These are phyloP conservation scores for Blastobotrys robertii DNA, from an alignment of 805 yeast genomes.

Conservation along the genomic window DNA sequence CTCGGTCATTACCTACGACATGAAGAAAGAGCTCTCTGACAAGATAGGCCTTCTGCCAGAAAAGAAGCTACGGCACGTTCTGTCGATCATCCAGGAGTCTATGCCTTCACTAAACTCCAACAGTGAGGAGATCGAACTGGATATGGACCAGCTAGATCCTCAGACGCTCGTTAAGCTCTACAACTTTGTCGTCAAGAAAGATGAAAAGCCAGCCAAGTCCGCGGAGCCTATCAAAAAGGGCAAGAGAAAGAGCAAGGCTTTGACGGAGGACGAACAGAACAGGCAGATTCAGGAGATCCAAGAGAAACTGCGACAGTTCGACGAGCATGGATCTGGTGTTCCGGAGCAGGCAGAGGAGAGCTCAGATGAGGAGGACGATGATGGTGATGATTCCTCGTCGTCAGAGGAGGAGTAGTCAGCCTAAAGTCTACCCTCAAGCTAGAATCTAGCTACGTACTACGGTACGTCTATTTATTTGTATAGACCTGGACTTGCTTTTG, in stretches of 20 bases:
- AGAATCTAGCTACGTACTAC: not conserved
- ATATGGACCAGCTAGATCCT: slow-evolving; percentile 86
- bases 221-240: slow-evolving; percentile 7
- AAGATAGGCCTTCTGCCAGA: slow-evolving; percentile 66
- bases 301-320: slow-evolving; percentile 66
- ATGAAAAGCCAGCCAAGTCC: slow-evolving; percentile 14
- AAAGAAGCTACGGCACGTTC: slow-evolving; percentile 70
- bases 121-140: slow-evolving; percentile 93
- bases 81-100: slow-evolving; percentile 74
- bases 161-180: slow-evolving; percentile 73
- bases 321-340: slow-evolving; percentile 24
- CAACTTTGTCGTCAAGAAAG: slow-evolving; percentile 61
- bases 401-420: slow-evolving; percentile 28
- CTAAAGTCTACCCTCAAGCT: too few species aligned
- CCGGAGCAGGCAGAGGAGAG: slow-evolving; percentile 17
- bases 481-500: not conserved
- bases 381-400: slow-evolving; percentile 23
- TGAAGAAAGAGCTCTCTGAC: slow-evolving; percentile 91
- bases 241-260: slow-evolving; percentile 44
- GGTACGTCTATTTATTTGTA: slow-evolving; percentile 6
- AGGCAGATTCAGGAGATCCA: slow-evolving; percentile 62
- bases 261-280: slow-evolving; percentile 56
- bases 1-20: slow-evolving; percentile 70
- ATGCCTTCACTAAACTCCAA: slow-evolving; percentile 49
- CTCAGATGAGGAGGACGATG: slow-evolving; percentile 19